Conservation (phyloP, 2,329 filamentous ascomycete genomes). For the Stachybotrys elegans region DNA sequence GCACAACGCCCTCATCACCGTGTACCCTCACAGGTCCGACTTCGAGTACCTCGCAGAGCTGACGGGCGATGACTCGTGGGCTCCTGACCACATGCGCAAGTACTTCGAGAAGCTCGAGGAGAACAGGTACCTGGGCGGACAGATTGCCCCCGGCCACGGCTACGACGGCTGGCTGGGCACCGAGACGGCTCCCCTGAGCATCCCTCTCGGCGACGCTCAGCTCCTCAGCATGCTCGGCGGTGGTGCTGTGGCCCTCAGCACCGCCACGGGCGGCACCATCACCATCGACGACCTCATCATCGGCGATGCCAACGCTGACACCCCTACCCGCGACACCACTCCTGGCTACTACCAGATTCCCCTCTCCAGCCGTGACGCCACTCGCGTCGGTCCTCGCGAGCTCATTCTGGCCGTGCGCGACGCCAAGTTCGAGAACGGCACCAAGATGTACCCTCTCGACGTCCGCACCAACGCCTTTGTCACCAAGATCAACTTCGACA, state of each 20-base stretch:
- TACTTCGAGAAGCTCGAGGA: conserved; percentile 54
- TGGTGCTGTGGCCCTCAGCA: conserved; percentile 9
- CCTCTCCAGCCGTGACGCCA: conserved; percentile 42
- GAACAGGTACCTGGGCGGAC: conserved; percentile 39
- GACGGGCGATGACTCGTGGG: conserved; percentile 58
- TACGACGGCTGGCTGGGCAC: conserved; percentile 16
- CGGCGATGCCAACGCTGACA: conserved; percentile 14
- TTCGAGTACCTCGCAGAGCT: conserved; percentile 52
- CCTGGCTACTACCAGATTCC: conserved; percentile 52
- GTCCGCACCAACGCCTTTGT: conserved; percentile 21
- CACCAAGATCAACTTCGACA: conserved; percentile 31
- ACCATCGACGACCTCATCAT: conserved; percentile 12
- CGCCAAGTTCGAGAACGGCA: conserved; percentile 7
- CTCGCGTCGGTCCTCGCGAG: conserved; percentile 50
- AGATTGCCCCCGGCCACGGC: conserved; percentile 11
- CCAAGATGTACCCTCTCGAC: conserved; percentile 15
- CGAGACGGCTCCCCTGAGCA: conserved; percentile 13
- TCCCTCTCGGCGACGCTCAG: conserved; percentile 8
- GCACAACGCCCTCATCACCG: conserved; percentile 48
- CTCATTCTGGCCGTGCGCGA: conserved; percentile 37
- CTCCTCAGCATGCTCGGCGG: neutral
- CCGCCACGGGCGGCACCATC: conserved; percentile 9
- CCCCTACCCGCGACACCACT: conserved; percentile 10
- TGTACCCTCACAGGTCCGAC: conserved; percentile 55
- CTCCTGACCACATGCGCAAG: conserved; percentile 52